Percentiles rank a stretch among this genome's conserved stretches.
Conservation (phyloP, 2,329 filamentous ascomycete genomes). For the Bertia moriformis region DNA sequence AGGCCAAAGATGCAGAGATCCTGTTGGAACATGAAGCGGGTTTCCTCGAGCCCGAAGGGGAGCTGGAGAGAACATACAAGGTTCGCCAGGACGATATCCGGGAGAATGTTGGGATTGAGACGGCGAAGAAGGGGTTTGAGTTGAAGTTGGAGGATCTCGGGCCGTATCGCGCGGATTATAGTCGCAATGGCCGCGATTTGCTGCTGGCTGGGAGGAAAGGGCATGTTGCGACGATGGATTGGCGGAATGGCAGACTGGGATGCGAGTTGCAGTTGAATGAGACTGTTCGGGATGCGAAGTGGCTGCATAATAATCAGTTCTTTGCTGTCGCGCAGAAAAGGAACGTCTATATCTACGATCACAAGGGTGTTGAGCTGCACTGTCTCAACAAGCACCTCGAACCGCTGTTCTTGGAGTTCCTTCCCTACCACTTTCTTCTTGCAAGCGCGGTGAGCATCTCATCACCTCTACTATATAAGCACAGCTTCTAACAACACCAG, state of each 20-base stretch:
- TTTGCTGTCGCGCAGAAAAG: conserved; percentile 96
- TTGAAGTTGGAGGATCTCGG: conserved; percentile 70
- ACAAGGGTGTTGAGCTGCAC: conserved; percentile 80
- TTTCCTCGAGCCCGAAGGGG: conserved; percentile 75
- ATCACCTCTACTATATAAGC: not conserved
- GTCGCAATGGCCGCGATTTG: conserved; percentile 73
- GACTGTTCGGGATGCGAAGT: conserved; percentile 76
- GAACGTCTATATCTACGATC: conserved; percentile 91
- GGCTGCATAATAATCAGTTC: conserved; percentile 86
- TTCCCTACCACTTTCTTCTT: conserved; percentile 90
- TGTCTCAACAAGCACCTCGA: conserved; percentile 82
- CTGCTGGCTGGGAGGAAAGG: conserved; percentile 80
- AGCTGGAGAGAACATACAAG: conserved; percentile 83
- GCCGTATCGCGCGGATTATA: conserved; percentile 80
- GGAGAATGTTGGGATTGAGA: conserved; percentile 61
- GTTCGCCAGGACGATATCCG: conserved; percentile 78
- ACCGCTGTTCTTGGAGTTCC: conserved; percentile 83
- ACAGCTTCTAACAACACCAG: conserved; percentile 17
- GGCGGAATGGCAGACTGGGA: conserved; percentile 77
- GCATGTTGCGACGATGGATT: conserved; percentile 92
- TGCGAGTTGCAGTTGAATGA: conserved; percentile 86
- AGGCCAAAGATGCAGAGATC: conserved; percentile 91
- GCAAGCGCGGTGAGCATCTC: conserved; percentile 58
- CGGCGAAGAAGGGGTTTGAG: conserved; percentile 85
- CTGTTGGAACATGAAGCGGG: conserved; percentile 74